phyloP scores from a whole-genome alignment of 169 alveolate genomes.

The Plasmodium vinckei region DNA sequence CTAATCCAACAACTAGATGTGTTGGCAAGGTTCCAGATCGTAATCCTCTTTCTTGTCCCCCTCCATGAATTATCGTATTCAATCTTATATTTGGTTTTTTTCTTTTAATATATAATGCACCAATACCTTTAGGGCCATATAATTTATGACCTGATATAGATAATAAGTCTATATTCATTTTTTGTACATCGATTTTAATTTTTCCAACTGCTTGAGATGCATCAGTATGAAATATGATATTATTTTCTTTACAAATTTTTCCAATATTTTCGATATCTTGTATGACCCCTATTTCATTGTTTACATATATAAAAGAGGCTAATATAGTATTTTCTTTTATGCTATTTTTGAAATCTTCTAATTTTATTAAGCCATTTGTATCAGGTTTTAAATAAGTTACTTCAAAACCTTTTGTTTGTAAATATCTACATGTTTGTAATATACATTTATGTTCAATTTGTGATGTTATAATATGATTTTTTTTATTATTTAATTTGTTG shows the following conservation, averaged over 20 bases:
- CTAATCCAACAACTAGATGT: constrained; percentile 96
- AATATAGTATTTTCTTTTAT: constrained; percentile 95
- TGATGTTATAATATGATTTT: constrained; percentile 96
- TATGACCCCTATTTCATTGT: constrained; percentile 98
- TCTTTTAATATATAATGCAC: constrained; percentile 96
- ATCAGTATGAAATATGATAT: constrained; percentile 96
- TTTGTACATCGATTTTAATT: constrained; percentile 94
- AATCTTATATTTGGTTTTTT: constrained; percentile 96
- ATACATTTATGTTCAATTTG: constrained; percentile 99
- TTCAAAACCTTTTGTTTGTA: constrained; percentile 93
- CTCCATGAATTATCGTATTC: constrained; percentile 97
- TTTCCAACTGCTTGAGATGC: constrained; percentile 96
- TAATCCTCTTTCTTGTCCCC: constrained; percentile 99
- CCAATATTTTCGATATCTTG: constrained; percentile 96
- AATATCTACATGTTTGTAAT: constrained; percentile 92
- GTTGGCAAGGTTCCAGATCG: constrained; percentile 97
- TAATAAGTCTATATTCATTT: constrained; percentile 92
- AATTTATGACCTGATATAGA: constrained; percentile 97
- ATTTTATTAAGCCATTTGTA: constrained; percentile 90
- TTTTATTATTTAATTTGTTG: constrained; percentile 83
- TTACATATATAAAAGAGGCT: constrained; percentile 95
- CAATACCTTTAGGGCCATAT: constrained; percentile 99
- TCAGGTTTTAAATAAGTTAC: constrained; percentile 96
- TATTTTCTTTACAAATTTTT: constrained; percentile 92
- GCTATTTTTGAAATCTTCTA: constrained; percentile 91